A percentile compares a stretch with the other conserved stretches of the same genome.
These are phyloP conservation scores for Yarrowia sp. DNA, from an alignment of 805 yeast genomes.

Conservation along the genomic window DNA sequence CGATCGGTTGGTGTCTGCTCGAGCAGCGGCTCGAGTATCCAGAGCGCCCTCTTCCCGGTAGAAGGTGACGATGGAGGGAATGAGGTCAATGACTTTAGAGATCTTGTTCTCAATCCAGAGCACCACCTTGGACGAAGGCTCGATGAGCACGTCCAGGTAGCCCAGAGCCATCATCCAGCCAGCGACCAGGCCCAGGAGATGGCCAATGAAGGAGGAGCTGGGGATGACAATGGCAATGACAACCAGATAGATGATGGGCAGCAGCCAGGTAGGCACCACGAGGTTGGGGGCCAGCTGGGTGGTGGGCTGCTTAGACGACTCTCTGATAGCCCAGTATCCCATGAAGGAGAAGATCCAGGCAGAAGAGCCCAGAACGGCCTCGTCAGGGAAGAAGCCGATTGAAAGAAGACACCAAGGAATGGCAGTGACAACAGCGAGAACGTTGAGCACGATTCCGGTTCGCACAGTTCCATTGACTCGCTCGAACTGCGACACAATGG, in stretches of 20 bases:
- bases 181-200: conserved; percentile 58
- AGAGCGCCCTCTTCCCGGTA: conserved; percentile 20
- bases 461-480: conserved; percentile 74
- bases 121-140: conserved; percentile 57
- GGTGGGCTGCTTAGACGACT: conserved; percentile 34
- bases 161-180: conserved; percentile 62
- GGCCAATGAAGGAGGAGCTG: conserved; percentile 69
- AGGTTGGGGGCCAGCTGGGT: conserved; percentile 30
- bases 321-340: conserved; percentile 55
- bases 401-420: conserved; percentile 51
- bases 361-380: conserved; percentile 62
- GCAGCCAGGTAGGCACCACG: conserved; percentile 54
- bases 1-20: neutral
- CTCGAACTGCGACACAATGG: conserved; percentile 66
- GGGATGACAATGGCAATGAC: conserved; percentile 55
- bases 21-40: conserved; percentile 3
- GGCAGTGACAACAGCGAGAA: conserved; percentile 67
- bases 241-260: conserved; percentile 56
- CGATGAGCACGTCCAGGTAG: conserved; percentile 51
- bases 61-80: conserved; percentile 43
- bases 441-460: conserved; percentile 74
- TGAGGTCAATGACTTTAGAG: conserved; percentile 47
- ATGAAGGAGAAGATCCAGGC: conserved; percentile 71
- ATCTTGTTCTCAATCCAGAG: conserved; percentile 61
- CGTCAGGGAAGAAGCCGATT: conserved; percentile 47